Percentiles rank a stretch among this genome's conserved stretches.
These are phyloP conservation scores for Gentiana straminea DNA, from an alignment of 257 asterid genomes.

Conservation along the genomic window DNA sequence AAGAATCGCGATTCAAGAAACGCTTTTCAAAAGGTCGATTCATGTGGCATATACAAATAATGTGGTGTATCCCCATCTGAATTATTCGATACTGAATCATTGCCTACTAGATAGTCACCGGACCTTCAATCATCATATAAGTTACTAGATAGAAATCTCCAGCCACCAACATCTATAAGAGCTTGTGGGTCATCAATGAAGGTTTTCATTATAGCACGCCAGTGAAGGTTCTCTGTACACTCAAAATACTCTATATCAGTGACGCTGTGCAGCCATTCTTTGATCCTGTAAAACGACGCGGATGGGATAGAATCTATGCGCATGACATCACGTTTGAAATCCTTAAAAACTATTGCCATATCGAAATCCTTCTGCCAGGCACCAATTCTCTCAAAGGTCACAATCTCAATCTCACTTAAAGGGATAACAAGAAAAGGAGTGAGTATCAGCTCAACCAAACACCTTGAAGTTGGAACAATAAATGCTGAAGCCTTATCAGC, in stretches of 20 bases:
- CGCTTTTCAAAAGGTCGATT: too few species aligned
- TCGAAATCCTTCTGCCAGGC: constrained; percentile 74
- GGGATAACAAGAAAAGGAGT: constrained; percentile 57
- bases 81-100: too few species aligned
- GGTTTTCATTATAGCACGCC: constrained; percentile 62
- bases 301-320: constrained; percentile 73
- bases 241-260: constrained; percentile 67
- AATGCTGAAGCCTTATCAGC: constrained; percentile 62
- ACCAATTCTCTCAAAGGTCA: constrained; percentile 68
- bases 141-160: too few species aligned
- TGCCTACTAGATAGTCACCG: too few species aligned
- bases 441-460: constrained; percentile 63
- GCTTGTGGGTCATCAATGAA: constrained; percentile 59
- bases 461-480: constrained; percentile 62
- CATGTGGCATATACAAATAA: too few species aligned
- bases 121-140: too few species aligned
- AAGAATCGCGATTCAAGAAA: too few species aligned
- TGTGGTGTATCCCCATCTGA: too few species aligned
- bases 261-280: constrained; percentile 77
- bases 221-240: constrained; percentile 66
- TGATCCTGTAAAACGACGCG: constrained; percentile 50
- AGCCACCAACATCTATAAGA: constrained; percentile 61
- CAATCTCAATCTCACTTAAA: constrained; percentile 59
- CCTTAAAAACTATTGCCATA: constrained; percentile 78
- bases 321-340: constrained; percentile 70